A percentile compares a stretch with the other conserved stretches of the same genome.
These are phyloP conservation scores for Trichoderma atrobrunneum DNA, from an alignment of 2,329 filamentous ascomycete species.

Conservation along the genomic window DNA sequence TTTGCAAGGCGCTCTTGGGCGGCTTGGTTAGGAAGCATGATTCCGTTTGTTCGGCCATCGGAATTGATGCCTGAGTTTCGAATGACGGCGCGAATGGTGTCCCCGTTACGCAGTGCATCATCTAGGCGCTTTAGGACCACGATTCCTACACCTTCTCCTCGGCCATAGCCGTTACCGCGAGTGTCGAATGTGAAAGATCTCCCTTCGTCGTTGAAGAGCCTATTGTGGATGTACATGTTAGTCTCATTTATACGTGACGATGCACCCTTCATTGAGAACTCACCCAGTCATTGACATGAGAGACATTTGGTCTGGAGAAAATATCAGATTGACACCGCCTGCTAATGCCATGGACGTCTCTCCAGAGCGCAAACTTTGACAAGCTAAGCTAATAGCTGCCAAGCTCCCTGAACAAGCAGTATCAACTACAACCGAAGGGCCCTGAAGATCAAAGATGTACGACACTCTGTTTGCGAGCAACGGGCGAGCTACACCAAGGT, in stretches of 20 bases:
- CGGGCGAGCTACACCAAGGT: conserved; percentile 39
- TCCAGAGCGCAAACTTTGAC: conserved; percentile 25
- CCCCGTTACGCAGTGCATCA: conserved; percentile 42
- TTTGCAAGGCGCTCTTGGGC: conserved; percentile 28
- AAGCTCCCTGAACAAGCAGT: conserved; percentile 50
- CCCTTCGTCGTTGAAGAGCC: conserved; percentile 7
- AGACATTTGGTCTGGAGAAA: conserved; percentile 13
- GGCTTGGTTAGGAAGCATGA: conserved; percentile 31
- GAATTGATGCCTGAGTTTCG: conserved; percentile 36
- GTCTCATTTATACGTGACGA: not conserved
- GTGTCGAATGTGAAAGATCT: conserved; percentile 34
- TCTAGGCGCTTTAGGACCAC: conserved; percentile 45
- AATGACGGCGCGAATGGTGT: conserved; percentile 38
- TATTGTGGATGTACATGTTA: not conserved
- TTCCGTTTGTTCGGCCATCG: conserved; percentile 42
- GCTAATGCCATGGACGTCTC: conserved; percentile 36
- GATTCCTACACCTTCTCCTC: conserved; percentile 38
- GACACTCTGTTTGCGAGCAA: conserved; percentile 46
- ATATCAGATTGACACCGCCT: conserved; percentile 39
- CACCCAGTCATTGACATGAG: conserved; percentile 9
- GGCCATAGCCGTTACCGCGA: conserved; percentile 47
- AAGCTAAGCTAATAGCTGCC: conserved; percentile 44
- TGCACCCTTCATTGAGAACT: not conserved
- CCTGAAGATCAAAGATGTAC: conserved; percentile 46
- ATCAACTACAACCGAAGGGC: conserved; percentile 48